phyloP scores from a whole-genome alignment of 2,329 filamentous ascomycete species.

The Aspergillus sp. region DNA sequence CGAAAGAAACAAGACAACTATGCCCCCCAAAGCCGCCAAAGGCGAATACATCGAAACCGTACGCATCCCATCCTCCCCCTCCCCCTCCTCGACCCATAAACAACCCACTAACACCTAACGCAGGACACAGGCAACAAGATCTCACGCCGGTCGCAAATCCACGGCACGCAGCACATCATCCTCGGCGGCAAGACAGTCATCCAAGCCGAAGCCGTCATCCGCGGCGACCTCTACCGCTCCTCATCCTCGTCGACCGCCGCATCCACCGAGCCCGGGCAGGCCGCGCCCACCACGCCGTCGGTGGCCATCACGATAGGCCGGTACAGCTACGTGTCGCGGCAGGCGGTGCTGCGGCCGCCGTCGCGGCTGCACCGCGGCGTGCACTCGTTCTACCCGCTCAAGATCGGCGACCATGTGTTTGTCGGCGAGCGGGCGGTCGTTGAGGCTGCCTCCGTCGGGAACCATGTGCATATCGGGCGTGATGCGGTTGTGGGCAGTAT shows the following conservation, averaged over 20 bases:
- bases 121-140: conserved; percentile 99
- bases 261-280: conserved; percentile 11
- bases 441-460: conserved; percentile 79
- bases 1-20: conserved; percentile 33
- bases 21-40: conserved; percentile 76
- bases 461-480: conserved; percentile 80
- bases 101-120: conserved; percentile 1
- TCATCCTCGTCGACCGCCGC: conserved; percentile 28
- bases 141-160: conserved; percentile 83
- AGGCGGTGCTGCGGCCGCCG: conserved; percentile 77
- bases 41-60: conserved; percentile 98
- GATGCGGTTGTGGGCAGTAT: conserved; percentile 79
- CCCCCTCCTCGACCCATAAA: conserved; percentile 7
- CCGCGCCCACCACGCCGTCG: conserved; percentile 31
- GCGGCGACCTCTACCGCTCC: conserved; percentile 75
- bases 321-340: conserved; percentile 83
- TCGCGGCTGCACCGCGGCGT: conserved; percentile 75
- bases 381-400: conserved; percentile 70
- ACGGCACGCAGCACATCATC: conserved; percentile 97
- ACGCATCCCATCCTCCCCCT: conserved; percentile 17
- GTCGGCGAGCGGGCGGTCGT: conserved; percentile 73
- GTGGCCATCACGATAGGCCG: conserved; percentile 79
- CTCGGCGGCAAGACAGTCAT: conserved; percentile 95
- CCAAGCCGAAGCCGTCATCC: conserved; percentile 89
- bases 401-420: conserved; percentile 93